These are phyloP conservation scores for Podaxis sp. DNA, from an alignment of 768 basidiomycete species.

Conservation along the genomic window DNA sequence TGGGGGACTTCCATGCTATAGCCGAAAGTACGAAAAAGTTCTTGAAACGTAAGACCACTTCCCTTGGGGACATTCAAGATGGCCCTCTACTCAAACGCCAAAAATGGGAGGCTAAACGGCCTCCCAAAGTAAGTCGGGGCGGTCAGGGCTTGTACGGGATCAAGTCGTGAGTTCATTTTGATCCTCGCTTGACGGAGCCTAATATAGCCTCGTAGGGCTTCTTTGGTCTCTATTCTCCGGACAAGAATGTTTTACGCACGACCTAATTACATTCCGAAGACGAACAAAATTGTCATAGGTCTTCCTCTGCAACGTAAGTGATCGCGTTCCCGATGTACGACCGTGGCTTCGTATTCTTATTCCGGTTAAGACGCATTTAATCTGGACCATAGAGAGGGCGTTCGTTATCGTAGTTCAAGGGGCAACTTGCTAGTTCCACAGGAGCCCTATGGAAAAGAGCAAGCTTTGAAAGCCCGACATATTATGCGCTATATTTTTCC, in stretches of 20 bases:
- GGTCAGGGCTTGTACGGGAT: not conserved
- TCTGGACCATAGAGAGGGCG: slow-evolving; percentile 35
- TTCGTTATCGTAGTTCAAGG: not conserved
- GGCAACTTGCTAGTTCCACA: not conserved
- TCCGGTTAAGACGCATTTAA: slow-evolving; percentile 54
- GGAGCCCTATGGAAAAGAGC: too few species aligned
- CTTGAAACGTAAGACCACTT: slow-evolving; percentile 1
- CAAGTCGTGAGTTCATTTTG: slow-evolving; percentile 1
- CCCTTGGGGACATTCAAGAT: not conserved
- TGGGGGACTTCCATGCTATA: slow-evolving; percentile 22
- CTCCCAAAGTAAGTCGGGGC: not conserved
- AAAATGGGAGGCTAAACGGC: not conserved
- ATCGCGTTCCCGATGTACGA: not conserved
- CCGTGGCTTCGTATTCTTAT: slow-evolving; percentile 2
- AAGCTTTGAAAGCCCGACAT: slow-evolving; percentile 54
- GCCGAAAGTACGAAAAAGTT: slow-evolving; percentile 2
- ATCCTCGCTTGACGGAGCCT: not conserved
- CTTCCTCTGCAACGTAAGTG: slow-evolving; percentile 66
- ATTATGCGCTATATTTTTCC: slow-evolving; percentile 87
- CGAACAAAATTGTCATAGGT: slow-evolving; percentile 55
- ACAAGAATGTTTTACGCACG: slow-evolving; percentile 68
- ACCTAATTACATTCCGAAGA: slow-evolving; percentile 51
- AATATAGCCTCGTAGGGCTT: slow-evolving; percentile 38
- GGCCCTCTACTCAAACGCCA: slow-evolving; percentile 7
- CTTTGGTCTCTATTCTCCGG: slow-evolving; percentile 53